These are phyloP conservation scores for Candida morakotiae DNA, from an alignment of 805 yeast species.

Conservation along the genomic window DNA sequence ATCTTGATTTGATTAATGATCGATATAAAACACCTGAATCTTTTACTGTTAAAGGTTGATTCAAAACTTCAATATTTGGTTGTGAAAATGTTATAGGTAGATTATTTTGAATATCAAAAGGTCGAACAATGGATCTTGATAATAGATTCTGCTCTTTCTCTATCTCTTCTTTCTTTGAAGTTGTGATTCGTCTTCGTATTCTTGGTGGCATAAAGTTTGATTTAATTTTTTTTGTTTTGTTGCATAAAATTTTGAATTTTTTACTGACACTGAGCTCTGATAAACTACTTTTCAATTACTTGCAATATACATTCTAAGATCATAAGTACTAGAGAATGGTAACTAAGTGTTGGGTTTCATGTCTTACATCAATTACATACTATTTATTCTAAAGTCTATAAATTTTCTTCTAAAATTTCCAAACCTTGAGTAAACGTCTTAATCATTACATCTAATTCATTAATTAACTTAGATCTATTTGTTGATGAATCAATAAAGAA, in stretches of 20 bases:
- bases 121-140: slow-evolving; percentile 42
- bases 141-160: slow-evolving; percentile 37
- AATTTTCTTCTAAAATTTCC: slow-evolving; percentile 33
- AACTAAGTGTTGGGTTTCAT: too few species aligned
- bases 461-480: slow-evolving; percentile 29
- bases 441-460: slow-evolving; percentile 36
- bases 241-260: neutral
- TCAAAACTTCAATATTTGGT: slow-evolving; percentile 62
- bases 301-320: too few species aligned
- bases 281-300: too few species aligned
- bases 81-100: slow-evolving; percentile 62
- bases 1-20: slow-evolving; percentile 71
- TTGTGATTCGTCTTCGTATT: slow-evolving; percentile 41
- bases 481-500: slow-evolving; percentile 31
- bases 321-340: too few species aligned
- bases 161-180: slow-evolving; percentile 38
- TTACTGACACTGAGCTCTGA: too few species aligned
- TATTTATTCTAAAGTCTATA: slow-evolving; percentile 10
- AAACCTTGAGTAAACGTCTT: slow-evolving; percentile 34
- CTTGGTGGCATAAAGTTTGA: slow-evolving; percentile 37
- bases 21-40: slow-evolving; percentile 72
- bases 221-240: neutral
- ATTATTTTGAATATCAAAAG: slow-evolving; percentile 62
- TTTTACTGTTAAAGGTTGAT: slow-evolving; percentile 62
- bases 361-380: too few species aligned